phyloP scores from a whole-genome alignment of 306 rosid genomes.

The Fragaria ananassa region DNA sequence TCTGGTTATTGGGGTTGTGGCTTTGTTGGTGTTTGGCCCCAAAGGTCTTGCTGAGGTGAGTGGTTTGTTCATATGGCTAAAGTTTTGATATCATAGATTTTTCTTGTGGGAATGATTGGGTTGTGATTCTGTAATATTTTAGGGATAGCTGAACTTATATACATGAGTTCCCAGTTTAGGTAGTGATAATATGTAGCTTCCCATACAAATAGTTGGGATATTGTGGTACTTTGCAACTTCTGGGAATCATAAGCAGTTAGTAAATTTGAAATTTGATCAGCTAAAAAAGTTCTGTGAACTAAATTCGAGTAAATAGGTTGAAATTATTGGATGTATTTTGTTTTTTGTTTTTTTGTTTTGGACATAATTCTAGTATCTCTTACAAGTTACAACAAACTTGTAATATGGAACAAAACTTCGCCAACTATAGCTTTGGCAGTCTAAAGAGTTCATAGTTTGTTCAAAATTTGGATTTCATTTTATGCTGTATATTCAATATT shows the following conservation, averaged over 20 bases:
- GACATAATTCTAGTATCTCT: no score
- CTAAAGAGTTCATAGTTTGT: not conserved
- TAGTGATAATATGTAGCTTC: not conserved
- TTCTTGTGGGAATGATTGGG: not conserved
- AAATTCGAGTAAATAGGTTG: not conserved
- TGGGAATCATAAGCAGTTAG: not conserved
- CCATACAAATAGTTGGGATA: not conserved
- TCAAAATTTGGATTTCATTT: not conserved
- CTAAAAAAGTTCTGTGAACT: not conserved
- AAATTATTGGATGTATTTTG: not conserved
- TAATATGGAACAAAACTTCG: not conserved
- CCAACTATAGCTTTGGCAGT: not conserved
- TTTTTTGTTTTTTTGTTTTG: not conserved
- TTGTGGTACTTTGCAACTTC: not conserved
- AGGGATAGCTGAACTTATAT: not conserved
- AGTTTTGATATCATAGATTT: not conserved
- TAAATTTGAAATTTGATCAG: not conserved
- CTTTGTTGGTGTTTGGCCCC: constrained; percentile 97
- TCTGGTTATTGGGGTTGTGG: constrained; percentile 95
- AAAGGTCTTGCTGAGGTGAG: constrained; percentile 99
- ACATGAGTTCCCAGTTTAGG: constrained; percentile 3
- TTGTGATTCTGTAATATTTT: not conserved
- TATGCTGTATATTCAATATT: not conserved
- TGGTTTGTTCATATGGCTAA: constrained; percentile 5
- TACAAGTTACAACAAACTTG: not conserved